Conservation (phyloP, 768 basidiomycete genomes). For the Cyclocybe aegerita region DNA sequence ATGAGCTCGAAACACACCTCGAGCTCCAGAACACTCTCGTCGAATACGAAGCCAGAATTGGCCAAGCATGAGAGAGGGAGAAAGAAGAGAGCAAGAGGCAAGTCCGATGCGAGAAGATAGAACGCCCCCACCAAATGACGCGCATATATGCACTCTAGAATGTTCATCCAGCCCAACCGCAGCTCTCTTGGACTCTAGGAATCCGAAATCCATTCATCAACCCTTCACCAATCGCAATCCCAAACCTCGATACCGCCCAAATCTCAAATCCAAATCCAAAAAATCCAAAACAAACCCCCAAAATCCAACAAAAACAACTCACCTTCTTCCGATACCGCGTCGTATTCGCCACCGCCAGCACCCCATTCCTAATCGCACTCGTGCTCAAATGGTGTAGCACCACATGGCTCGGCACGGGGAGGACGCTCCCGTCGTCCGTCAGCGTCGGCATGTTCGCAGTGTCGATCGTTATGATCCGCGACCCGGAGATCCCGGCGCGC, state of each 20-base stretch:
- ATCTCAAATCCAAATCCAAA: background rate
- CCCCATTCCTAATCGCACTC: conserved; percentile 92
- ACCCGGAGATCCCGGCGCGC: conserved; percentile 19
- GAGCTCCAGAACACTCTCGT: too few relatives aligned
- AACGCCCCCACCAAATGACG: too few relatives aligned
- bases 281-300: background rate
- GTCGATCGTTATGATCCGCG: conserved; percentile 33
- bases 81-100: too few relatives aligned
- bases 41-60: too few relatives aligned
- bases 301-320: conserved; percentile 15
- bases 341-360: conserved; percentile 89
- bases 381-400: conserved; percentile 94
- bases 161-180: too few relatives aligned
- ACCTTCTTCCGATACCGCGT: conserved; percentile 93
- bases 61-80: too few relatives aligned
- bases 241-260: background rate
- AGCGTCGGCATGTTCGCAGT: conserved; percentile 40
- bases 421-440: conserved; percentile 85
- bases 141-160: too few relatives aligned
- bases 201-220: too few relatives aligned
- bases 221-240: too few relatives aligned
- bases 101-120: too few relatives aligned
- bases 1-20: too few relatives aligned
- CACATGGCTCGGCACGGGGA: conserved; percentile 92
- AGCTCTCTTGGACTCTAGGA: too few relatives aligned